A percentile compares a stretch with the other conserved stretches of the same genome.
phyloP scores from a whole-genome alignment of 1,284 basidiomycete species.

The Thecaphora thlaspeos region DNA sequence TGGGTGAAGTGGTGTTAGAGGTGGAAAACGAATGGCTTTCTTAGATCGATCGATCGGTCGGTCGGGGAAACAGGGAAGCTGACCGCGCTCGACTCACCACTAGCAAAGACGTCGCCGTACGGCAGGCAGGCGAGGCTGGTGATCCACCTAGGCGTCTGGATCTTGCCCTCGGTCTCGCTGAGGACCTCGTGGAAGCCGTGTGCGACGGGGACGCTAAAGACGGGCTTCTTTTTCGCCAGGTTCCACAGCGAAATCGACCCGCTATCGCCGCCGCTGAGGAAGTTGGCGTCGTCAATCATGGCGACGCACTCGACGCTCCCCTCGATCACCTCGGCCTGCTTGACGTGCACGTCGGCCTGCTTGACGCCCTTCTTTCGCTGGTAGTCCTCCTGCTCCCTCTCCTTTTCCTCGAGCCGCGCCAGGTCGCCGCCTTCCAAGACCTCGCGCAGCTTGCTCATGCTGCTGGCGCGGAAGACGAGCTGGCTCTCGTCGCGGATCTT shows the following conservation, averaged over 20 bases:
- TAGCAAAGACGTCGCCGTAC: slow-evolving; percentile 87
- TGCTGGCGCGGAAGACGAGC: slow-evolving; percentile 90
- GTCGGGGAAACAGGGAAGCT: too few relatives aligned
- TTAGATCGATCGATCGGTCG: too few relatives aligned
- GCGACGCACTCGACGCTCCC: slow-evolving; percentile 87
- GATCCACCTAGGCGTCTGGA: slow-evolving; percentile 83
- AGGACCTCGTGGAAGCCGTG: slow-evolving; percentile 73
- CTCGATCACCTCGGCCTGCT: slow-evolving; percentile 64
- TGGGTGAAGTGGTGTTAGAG: too few relatives aligned
- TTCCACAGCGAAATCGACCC: slow-evolving; percentile 84
- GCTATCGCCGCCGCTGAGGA: slow-evolving; percentile 90
- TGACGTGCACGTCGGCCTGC: not conserved
- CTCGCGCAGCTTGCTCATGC: slow-evolving; percentile 67
- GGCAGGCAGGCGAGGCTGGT: slow-evolving; percentile 76
- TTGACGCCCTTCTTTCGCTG: slow-evolving; percentile 54
- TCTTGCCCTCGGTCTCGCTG: slow-evolving; percentile 71
- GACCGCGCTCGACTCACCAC: slow-evolving; percentile 67
- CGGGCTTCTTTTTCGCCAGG: slow-evolving; percentile 91
- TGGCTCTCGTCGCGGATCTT: slow-evolving; percentile 95
- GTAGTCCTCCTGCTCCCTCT: slow-evolving; percentile 54
- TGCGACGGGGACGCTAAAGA: slow-evolving; percentile 78
- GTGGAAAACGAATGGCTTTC: too few relatives aligned
- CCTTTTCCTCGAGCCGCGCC: slow-evolving; percentile 61
- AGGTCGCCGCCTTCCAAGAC: slow-evolving; percentile 75
- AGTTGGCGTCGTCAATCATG: slow-evolving; percentile 90